Base-by-base conservation (phyloP, 106 monocot genomes). In the Apostasia ramifera region DNA sequence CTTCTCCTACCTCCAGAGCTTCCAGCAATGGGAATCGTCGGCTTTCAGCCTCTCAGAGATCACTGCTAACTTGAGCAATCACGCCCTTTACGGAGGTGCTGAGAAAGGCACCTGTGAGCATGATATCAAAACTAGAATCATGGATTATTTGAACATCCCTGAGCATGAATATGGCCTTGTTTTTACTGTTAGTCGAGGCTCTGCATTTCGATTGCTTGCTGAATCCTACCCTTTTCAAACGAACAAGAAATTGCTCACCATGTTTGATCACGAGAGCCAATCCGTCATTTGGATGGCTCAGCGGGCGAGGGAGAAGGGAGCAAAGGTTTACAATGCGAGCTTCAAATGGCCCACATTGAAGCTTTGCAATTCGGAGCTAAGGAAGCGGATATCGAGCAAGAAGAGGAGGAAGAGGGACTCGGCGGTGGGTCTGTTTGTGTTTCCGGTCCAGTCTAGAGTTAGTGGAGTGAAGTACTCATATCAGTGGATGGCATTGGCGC, bases 401-500 rank as follows among this genome's bases (percentile, higher is more conserved):
- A 97, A 92, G 80, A 68, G 78, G 74, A 72, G 83, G 64, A 91
- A 83, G 78, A 81, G 71, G 78, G 91, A 89, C 53, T 92, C 86
- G 3, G 92, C 95, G 0, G 74, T 73, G 0, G 95, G 95, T 7
- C 73, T 97, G 1, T 97, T 97, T 63, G 95, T 92, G n/a, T 97
- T 97, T 66, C 95, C 92, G 0, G 92, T 86, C 14, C 95, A 97
- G 66, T 92, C 92, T 8, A 83, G 95, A 51, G 95, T 97, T 45
- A 89, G 89, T 1, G 92, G 95, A 1, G 78, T 87, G 0, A 92
- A 92, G 79, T 97, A 97, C 60, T 91, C 95, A 1, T 97, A 97
- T 63, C 89, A 97, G 73, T 97, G 95, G 95, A 97, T 97, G 95
- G 95, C 95, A 6, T 66, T 97, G 82, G 95, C 92, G 2, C 95